Conservation (phyloP, 768 basidiomycete species). For the Naganishia randhawae region DNA sequence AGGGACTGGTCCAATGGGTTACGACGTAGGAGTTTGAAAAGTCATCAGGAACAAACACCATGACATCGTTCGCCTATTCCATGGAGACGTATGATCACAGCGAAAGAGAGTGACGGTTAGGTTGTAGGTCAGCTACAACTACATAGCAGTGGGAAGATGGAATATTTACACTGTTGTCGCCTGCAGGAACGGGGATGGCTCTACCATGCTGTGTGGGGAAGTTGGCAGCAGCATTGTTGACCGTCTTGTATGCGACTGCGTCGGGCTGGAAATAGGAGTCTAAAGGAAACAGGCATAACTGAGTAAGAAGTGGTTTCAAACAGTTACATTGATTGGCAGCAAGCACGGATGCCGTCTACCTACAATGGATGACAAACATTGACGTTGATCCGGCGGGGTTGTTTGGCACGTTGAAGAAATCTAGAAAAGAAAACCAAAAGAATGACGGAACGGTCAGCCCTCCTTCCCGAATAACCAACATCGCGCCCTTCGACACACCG, state of each 20-base stretch:
- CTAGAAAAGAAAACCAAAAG: conserved; percentile 35
- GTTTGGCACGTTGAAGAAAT: conserved; percentile 71
- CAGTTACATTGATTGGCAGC: not conserved
- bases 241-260: conserved; percentile 59
- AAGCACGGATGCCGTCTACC: conserved; percentile 39
- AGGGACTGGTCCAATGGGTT: conserved; percentile 52
- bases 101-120: not conserved
- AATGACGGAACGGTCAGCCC: not conserved
- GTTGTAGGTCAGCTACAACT: no score
- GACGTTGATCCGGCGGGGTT: conserved; percentile 65
- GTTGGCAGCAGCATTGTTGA: conserved; percentile 52
- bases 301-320: not conserved
- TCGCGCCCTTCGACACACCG: not conserved
- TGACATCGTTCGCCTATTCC: conserved; percentile 63
- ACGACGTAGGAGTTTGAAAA: conserved; percentile 68
- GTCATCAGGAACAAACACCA: conserved; percentile 74
- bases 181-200: conserved; percentile 67
- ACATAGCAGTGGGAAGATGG: no score
- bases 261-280: conserved; percentile 75
- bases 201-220: conserved; percentile 70
- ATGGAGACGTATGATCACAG: conserved; percentile 2
- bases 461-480: not conserved
- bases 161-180: conserved; percentile 54
- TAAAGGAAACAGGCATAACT: conserved; percentile 50
- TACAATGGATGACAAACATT: conserved; percentile 86